Evolutionary conservation across 805 yeast species (phyloP), one percentile per base, ranked within the genome.

Genomic region (Lipomyces orientalis): DNA sequence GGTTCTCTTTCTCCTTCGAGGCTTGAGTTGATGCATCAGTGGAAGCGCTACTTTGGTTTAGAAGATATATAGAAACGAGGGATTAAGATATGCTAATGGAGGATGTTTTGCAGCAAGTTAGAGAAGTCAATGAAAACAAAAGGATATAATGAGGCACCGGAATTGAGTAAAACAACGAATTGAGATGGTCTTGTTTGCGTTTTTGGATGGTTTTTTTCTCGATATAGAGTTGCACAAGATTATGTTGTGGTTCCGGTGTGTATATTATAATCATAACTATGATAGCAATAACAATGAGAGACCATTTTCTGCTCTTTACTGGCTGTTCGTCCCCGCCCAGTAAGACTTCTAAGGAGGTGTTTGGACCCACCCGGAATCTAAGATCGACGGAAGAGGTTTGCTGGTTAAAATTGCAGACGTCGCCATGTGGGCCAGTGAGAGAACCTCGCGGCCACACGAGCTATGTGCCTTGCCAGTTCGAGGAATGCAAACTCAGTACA

Each of bases 1-100:
- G 99, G 83, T 86, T 92, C 84, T 91, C 97, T 66, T 86, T 95
- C 81, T 87, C 97, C 73, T 94, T 94, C 86, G 83, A 97, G 76
- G 97, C 97, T 81, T 94, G 89, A 81, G 12, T 14, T 10, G 19
- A 3, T 4, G 19, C 8, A 43, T 14, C 19, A 43, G n/a, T 8
- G 19, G 49, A 14, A 16, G 9, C 19, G 7, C 49, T 43, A 19
- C 49, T n/a, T n/a, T 43, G 22, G 16, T 43, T 43, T 43, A 43
- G 49, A 43, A 43, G 7, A 16, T n/a, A n/a, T 43, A 43, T 43
- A 43, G 49, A n/a, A 43, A 43, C 43, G 43, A 16, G 1, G 14
- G 14, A 43, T n/a, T 43, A 7, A n/a, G 19, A 16, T 16, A 43
- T 6, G 49, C 9, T n/a, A 5, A 16, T 14, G 22, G 22, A 16